Evolutionary conservation across 768 basidiomycete genomes (phyloP).

Genomic region (Lactarius hengduanensis): DNA sequence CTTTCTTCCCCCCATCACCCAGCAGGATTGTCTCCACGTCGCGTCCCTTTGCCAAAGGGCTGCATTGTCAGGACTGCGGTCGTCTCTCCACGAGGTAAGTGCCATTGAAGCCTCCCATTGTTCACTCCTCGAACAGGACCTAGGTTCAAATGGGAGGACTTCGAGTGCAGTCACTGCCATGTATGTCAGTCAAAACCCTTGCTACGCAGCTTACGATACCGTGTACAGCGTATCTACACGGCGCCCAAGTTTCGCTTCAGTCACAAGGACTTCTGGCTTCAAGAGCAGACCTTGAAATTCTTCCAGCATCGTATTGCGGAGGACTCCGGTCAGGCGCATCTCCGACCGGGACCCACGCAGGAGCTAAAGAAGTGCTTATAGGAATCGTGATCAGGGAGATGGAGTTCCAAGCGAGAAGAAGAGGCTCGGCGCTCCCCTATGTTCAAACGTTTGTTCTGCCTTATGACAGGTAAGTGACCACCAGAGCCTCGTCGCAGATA

Average conservation of each 20-base stretch:
- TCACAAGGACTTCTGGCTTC: slow-evolving; percentile 27
- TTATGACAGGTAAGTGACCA: slow-evolving; percentile 23
- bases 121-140: slow-evolving; percentile 18
- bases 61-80: slow-evolving; percentile 68
- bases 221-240: slow-evolving; percentile 19
- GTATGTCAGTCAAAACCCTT: slow-evolving; percentile 38
- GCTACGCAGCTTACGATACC: not conserved
- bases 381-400: slow-evolving; percentile 25
- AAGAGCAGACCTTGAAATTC: slow-evolving; percentile 21
- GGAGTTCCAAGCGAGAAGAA: slow-evolving; percentile 17
- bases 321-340: slow-evolving; percentile 28
- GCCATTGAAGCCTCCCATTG: not conserved
- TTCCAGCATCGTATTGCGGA: slow-evolving; percentile 22
- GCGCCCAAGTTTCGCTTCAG: slow-evolving; percentile 13
- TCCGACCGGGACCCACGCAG: too few species aligned
- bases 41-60: slow-evolving; percentile 60
- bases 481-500: not conserved
- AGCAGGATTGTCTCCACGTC: slow-evolving; percentile 42
- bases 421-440: slow-evolving; percentile 31
- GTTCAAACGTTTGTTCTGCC: slow-evolving; percentile 47
- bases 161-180: slow-evolving; percentile 64
- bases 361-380: slow-evolving; percentile 13
- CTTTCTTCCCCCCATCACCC: slow-evolving; percentile 37
- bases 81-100: slow-evolving; percentile 70
- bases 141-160: slow-evolving; percentile 73